Evolutionary conservation across 2,329 filamentous ascomycete genomes (phyloP).

Genomic region (Xylariaceae sp.): DNA sequence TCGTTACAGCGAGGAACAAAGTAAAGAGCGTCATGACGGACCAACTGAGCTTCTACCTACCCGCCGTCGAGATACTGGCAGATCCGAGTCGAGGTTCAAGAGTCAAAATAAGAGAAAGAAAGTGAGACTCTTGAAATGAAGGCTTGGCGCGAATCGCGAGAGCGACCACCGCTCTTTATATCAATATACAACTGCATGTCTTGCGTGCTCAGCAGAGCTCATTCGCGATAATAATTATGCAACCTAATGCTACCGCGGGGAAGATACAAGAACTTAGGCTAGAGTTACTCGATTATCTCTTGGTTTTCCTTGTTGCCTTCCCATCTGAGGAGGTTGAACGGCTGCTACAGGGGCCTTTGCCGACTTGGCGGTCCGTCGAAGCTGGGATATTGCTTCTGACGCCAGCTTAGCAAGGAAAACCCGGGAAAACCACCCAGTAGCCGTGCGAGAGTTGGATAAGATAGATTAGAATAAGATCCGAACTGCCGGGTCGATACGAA

Average conservation of each 20-base stretch:
- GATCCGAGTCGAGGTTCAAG: not conserved
- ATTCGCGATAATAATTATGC: not conserved
- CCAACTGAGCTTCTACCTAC: constrained; percentile 1
- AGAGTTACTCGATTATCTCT: not conserved
- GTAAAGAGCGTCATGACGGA: constrained; percentile 23
- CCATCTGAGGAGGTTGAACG: constrained; percentile 12
- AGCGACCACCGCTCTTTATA: not conserved
- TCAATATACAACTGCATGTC: not conserved
- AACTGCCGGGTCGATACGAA: constrained; percentile 19
- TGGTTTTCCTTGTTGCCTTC: constrained; percentile 20
- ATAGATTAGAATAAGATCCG: constrained; percentile 6
- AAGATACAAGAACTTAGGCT: constrained; percentile 1
- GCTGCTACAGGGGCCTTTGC: constrained; percentile 6
- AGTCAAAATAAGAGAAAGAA: not conserved
- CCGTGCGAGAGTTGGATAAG: not conserved
- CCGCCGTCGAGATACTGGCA: not conserved
- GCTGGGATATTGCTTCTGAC: not conserved
- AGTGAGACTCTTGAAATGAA: not conserved
- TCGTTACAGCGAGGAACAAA: constrained; percentile 20
- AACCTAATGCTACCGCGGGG: constrained; percentile 21
- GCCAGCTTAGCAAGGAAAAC: constrained; percentile 9
- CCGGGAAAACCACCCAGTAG: constrained; percentile 5
- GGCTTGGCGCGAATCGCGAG: not conserved
- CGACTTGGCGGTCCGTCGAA: constrained; percentile 17
- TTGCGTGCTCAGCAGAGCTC: not conserved